A percentile compares a stretch with the other conserved stretches of the same genome.
These are phyloP conservation scores for Botrytis deweyae DNA, from an alignment of 2,329 filamentous ascomycete genomes.

Conservation along the genomic window DNA sequence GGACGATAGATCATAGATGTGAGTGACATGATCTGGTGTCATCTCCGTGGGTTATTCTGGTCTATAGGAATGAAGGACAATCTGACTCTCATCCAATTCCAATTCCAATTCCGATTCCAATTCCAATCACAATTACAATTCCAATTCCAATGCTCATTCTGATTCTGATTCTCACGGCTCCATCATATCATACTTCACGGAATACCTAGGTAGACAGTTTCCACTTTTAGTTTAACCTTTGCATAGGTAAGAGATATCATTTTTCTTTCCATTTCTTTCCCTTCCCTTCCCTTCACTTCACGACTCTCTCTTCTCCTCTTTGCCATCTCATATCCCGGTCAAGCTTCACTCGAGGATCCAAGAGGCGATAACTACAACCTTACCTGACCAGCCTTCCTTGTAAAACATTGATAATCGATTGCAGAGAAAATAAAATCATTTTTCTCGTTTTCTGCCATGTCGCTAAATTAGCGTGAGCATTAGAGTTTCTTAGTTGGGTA, in stretches of 20 bases:
- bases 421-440: background rate
- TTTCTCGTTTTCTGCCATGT: background rate
- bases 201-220: background rate
- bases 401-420: background rate
- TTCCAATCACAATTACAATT: too few species aligned
- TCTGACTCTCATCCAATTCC: too few species aligned
- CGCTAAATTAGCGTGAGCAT: background rate
- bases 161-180: too few species aligned
- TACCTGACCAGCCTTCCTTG: background rate
- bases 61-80: background rate
- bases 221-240: background rate
- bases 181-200: background rate
- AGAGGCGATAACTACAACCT: constrained; percentile 17
- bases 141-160: background rate
- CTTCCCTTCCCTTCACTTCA: background rate
- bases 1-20: too few species aligned
- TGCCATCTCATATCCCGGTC: background rate
- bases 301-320: background rate
- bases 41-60: background rate
- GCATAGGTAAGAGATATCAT: background rate
- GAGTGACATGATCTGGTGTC: too few species aligned
- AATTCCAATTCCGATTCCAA: too few species aligned
- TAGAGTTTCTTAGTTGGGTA: constrained; percentile 5
- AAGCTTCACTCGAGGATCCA: constrained; percentile 15
- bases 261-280: background rate